Evolutionary conservation across 2,329 filamentous ascomycete species (phyloP).

Genomic region (Botrytis tulipae): DNA sequence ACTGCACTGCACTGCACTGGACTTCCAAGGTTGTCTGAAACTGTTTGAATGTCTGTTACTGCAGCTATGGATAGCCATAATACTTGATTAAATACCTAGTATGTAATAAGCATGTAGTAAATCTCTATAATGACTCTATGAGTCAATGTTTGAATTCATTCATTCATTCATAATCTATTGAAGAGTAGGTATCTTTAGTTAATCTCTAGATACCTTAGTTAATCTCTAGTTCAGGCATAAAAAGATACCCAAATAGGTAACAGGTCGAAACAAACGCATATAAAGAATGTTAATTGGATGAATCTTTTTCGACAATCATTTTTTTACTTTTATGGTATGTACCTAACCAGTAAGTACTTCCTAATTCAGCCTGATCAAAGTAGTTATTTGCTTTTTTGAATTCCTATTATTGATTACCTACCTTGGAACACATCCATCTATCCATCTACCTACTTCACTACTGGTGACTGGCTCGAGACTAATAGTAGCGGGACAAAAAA

Average conservation of each 20-base stretch:
- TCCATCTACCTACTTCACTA: background rate
- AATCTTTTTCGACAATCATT: background rate
- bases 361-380: background rate
- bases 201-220: too few relatives aligned
- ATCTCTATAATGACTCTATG: too few relatives aligned
- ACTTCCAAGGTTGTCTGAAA: too few relatives aligned
- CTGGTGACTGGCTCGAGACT: conserved; percentile 1
- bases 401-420: background rate
- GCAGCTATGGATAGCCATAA: too few relatives aligned
- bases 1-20: background rate
- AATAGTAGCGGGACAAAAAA: conserved; percentile 4
- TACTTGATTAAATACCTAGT: too few relatives aligned
- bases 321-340: background rate
- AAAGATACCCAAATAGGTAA: background rate
- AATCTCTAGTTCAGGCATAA: background rate
- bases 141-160: background rate
- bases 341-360: background rate
- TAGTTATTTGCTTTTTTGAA: background rate
- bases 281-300: background rate
- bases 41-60: too few relatives aligned
- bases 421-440: too few relatives aligned
- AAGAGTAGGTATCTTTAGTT: background rate
- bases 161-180: background rate
- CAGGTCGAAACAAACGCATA: background rate
- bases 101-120: too few relatives aligned